Base-by-base conservation (phyloP, 202 grass and related monocot species). In the Panicum virgatum region DNA sequence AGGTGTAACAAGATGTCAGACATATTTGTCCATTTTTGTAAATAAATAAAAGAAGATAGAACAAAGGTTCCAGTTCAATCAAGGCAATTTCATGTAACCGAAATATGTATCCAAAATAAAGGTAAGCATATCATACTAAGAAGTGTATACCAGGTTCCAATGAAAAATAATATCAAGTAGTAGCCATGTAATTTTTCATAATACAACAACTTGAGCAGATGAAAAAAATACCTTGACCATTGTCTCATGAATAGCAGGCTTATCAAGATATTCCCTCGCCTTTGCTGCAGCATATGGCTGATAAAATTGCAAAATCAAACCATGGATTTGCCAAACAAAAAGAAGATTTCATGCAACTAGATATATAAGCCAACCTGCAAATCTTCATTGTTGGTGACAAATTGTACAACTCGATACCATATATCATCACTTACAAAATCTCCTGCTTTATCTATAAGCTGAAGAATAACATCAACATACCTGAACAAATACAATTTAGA, bases 391-490 rank as follows among this genome's bases (percentile, higher is more conserved):
- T 99, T 99, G 81, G 96, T 99, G 73, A 99, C 96, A 96, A 99
- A 99, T 44, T 99, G 92, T 40, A 99, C 96, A 83, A 99, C 96
- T 65, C 96, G 96, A 84, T 99, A 99, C 96, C 96, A 99, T 88
- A 99, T 99, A 87, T 99, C 96, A 79, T 99, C 96, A 84, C 96
- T 98, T 54, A 98, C 96, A 90, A 98, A 98, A 85, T 98, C 96
- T 45, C 96, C 96, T 10, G 92, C 96, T 83, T 99, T 99, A 67
- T 99, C 96, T 76, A 99, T 99, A 80, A 99, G 58, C 82, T 99
- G 96, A 87, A 99, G 96, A 88, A 98, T 98, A 75, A 98, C 96
- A 87, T 98, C 96, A 60, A 98, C 96, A 84, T 96, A 98, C 96
- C 96, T 98, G 86, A 60, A 88, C 67, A 78, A 79, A 82, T 59